Conservation (phyloP, 1,284 basidiomycete species). For the Fomitopsis pinicola region DNA sequence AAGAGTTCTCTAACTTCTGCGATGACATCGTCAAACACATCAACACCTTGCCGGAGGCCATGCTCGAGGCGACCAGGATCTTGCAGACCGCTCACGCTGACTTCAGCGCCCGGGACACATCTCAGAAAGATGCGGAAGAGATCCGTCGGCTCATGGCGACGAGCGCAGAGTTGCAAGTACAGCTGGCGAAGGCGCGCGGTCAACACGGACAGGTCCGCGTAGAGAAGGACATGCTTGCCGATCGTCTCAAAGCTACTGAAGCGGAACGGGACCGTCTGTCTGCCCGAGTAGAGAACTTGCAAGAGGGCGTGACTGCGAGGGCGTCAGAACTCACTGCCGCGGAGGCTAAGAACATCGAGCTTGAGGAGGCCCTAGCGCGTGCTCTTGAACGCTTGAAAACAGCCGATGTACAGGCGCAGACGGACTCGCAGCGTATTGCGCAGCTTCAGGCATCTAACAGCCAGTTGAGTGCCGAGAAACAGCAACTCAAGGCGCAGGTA, state of each 20-base stretch:
- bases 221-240: conserved; percentile 68
- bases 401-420: conserved; percentile 61
- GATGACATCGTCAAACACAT: conserved; percentile 51
- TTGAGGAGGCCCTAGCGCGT: conserved; percentile 65
- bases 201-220: conserved; percentile 75
- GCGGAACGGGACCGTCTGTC: conserved; percentile 58
- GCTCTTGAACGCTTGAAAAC: conserved; percentile 65
- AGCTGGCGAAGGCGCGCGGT: conserved; percentile 68
- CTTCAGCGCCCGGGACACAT: conserved; percentile 50
- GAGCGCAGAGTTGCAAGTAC: conserved; percentile 65
- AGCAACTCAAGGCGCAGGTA: conserved; percentile 56
- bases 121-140: conserved; percentile 63
- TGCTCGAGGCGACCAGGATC: conserved; percentile 49
- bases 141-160: conserved; percentile 46
- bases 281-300: conserved; percentile 49
- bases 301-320: conserved; percentile 40
- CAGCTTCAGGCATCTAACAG: conserved; percentile 57
- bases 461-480: conserved; percentile 50
- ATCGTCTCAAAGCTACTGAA: conserved; percentile 58
- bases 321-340: conserved; percentile 42
- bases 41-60: conserved; percentile 50
- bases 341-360: conserved; percentile 53
- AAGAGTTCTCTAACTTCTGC: conserved; percentile 46
- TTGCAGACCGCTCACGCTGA: conserved; percentile 61
- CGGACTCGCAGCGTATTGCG: conserved; percentile 51